Conservation (phyloP, 2,329 filamentous ascomycete species). For the Hypoxylon sp. region DNA sequence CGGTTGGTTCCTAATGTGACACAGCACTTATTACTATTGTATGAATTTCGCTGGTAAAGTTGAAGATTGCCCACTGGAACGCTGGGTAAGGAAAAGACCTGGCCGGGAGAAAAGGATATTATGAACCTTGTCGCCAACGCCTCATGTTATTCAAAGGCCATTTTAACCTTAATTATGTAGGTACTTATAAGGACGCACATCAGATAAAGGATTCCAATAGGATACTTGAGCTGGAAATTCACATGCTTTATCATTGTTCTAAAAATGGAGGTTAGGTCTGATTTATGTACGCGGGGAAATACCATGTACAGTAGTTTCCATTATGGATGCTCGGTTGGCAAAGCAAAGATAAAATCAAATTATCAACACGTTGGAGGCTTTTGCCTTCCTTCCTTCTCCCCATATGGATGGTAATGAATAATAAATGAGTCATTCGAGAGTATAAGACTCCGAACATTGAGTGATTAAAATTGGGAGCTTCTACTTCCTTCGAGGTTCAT, state of each 20-base stretch:
- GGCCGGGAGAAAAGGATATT: conserved; percentile 31
- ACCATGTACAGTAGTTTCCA: background rate
- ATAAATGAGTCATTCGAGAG: conserved; percentile 37
- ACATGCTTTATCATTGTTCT: conserved; percentile 27
- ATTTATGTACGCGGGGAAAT: conserved; percentile 27
- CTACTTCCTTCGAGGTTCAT: conserved; percentile 12
- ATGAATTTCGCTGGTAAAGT: conserved; percentile 4
- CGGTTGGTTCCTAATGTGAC: conserved; percentile 31
- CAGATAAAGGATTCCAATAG: background rate
- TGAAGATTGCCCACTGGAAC: conserved; percentile 17
- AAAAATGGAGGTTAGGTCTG: conserved; percentile 40
- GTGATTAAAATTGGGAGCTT: conserved; percentile 19
- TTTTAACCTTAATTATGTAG: background rate
- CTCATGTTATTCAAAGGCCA: background rate
- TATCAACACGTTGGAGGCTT: conserved; percentile 12
- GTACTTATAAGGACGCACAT: background rate
- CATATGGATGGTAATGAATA: conserved; percentile 33
- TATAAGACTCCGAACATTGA: conserved; percentile 15
- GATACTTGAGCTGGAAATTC: conserved; percentile 6
- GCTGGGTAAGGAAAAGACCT: conserved; percentile 10
- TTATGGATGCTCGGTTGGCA: conserved; percentile 9
- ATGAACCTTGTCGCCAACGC: conserved; percentile 5
- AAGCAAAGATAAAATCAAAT: conserved; percentile 3
- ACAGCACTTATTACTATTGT: conserved; percentile 10
- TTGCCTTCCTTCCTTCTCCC: conserved; percentile 3